A percentile compares a stretch with the other conserved stretches of the same genome.
These are phyloP conservation scores for Thalia dealbata DNA, from an alignment of 176 grass and related monocot species.

Conservation along the genomic window DNA sequence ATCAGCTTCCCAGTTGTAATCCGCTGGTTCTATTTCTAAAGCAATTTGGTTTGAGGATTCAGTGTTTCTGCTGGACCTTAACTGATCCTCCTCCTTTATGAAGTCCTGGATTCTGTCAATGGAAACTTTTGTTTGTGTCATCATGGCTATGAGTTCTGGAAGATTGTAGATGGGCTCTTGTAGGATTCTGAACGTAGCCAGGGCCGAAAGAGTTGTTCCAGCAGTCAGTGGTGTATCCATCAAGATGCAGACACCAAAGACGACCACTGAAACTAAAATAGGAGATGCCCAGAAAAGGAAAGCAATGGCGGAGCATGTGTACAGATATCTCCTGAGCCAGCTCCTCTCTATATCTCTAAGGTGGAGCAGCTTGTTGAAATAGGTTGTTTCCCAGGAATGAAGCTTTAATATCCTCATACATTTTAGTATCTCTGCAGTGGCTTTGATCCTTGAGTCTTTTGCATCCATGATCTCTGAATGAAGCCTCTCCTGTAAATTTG, in stretches of 20 bases:
- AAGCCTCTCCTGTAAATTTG: conserved; percentile 54
- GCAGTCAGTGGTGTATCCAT: conserved; percentile 46
- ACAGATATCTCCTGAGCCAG: conserved; percentile 66
- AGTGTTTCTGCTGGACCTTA: conserved; percentile 6
- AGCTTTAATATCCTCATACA: conserved; percentile 91
- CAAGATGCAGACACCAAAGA: conserved; percentile 73
- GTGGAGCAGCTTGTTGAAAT: conserved; percentile 57
- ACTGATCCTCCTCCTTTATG: conserved; percentile 51
- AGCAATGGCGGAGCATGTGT: conserved; percentile 64
- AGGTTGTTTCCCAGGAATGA: conserved; percentile 75
- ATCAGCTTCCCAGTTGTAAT: conserved; percentile 59
- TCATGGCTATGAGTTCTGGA: conserved; percentile 68
- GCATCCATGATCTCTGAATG: conserved; percentile 74
- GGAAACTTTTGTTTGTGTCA: conserved; percentile 81
- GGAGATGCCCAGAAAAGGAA: conserved; percentile 91
- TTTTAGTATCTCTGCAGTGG: conserved; percentile 61
- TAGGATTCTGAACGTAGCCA: conserved; percentile 82
- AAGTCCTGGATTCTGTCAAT: conserved; percentile 64
- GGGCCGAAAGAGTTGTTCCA: conserved; percentile 59
- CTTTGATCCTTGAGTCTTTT: conserved; percentile 78
- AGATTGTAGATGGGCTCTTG: conserved; percentile 88
- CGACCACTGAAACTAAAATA: conserved; percentile 50
- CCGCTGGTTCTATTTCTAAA: conserved; percentile 48
- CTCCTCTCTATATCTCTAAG: conserved; percentile 56
- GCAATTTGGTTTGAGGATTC: conserved; percentile 9